phyloP scores from a whole-genome alignment of 2,329 filamentous ascomycete species.

The Diaporthe sp. region DNA sequence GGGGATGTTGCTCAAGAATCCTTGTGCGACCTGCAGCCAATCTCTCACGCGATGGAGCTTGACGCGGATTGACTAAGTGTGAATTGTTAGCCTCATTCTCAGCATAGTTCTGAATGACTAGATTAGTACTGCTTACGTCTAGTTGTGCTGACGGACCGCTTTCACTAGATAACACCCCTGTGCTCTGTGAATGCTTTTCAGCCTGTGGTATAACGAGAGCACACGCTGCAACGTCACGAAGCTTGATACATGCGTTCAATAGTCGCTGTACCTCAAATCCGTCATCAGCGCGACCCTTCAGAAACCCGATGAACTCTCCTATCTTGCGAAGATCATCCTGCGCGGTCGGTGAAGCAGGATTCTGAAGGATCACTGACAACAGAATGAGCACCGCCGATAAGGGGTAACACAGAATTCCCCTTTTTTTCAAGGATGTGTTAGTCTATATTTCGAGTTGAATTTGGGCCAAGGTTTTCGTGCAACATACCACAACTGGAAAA shows the following conservation, averaged over 20 bases:
- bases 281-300: not conserved
- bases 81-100: not conserved
- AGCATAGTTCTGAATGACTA: not conserved
- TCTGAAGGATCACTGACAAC: not conserved
- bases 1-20: not conserved
- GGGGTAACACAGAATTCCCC: not conserved
- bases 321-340: not conserved
- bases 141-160: not conserved
- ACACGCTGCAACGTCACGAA: not conserved
- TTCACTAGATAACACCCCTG: too few species aligned
- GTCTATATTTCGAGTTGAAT: not conserved
- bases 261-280: not conserved
- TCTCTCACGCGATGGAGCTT: not conserved
- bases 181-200: not conserved
- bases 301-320: not conserved
- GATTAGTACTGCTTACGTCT: not conserved
- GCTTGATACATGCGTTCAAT: not conserved
- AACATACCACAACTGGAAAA: conserved; percentile 2
- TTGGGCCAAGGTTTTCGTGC: not conserved
- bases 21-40: not conserved
- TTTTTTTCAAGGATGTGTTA: not conserved
- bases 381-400: not conserved
- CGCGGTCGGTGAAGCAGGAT: not conserved
- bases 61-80: not conserved
- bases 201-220: not conserved